Base-by-base conservation (phyloP, 73 alveolate genomes). In the Loxodes magnus region DNA sequence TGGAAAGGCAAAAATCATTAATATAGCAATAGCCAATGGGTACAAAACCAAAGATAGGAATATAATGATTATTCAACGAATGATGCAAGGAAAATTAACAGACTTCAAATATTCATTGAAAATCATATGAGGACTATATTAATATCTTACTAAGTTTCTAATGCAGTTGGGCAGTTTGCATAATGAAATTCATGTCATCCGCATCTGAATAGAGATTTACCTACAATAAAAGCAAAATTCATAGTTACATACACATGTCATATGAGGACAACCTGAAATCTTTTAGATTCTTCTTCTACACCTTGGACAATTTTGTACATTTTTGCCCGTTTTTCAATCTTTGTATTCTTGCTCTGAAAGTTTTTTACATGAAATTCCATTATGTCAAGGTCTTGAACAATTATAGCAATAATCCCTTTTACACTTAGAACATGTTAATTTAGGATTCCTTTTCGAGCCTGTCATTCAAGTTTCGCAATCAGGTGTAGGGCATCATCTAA, bases 251-350 rank as follows among this genome's bases (percentile, higher is more conserved):
- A 39, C 15, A 51, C 75, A 61, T 3, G 68, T 61, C 75, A 61
- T 61, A 61, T 61, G 75, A 51, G 35, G 35, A 12, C 75, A 61
- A 14, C 75, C 75, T 3, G 57, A 54, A 61, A 50, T 61, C 22
- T 61, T 61, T 29, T 55, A 43, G 23, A 61, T 49, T 30, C 35
- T 35, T 24, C 67, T 22, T 17, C 31, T 16, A 49, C 75, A 61
- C 16, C 42, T 53, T 4, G 75, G 75, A 29, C 75, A 61, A 39
- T 9, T 17, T 2, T 19, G 14, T 15, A 39, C 53, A 2, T 39
- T 39, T 10, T 39, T 39, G 14, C 33, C 33, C 9, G 14, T 15
- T 17, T 12, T 30, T 30, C 53, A 39, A n/a, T 39, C 21, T 15
- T 39, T 30, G 21, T 17, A 19, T 39, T 39, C 15, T 9, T 39